Conservation (phyloP, 495 filamentous ascomycete genomes). For the Sordaria brevicollis region DNA sequence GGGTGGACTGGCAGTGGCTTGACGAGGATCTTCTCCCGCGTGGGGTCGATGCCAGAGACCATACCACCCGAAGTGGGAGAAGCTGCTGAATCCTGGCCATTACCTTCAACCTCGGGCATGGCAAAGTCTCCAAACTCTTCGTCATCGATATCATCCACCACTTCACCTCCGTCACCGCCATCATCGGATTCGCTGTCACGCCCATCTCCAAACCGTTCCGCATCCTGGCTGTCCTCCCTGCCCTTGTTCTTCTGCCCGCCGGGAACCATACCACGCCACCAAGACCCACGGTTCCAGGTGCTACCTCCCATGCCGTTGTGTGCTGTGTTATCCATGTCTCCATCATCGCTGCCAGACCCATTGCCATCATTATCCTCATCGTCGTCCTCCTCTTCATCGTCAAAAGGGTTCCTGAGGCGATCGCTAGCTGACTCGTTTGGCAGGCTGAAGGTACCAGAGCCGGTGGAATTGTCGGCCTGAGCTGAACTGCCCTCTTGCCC, state of each 20-base stretch:
- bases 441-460: constrained; percentile 11
- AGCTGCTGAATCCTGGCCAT: not conserved
- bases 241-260: constrained; percentile 7
- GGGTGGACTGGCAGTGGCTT: constrained; percentile 39
- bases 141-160: constrained; percentile 35
- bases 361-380: constrained; percentile 31
- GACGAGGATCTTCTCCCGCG: constrained; percentile 25
- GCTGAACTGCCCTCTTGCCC: constrained; percentile 13
- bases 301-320: constrained; percentile 8
- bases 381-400: constrained; percentile 36
- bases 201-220: constrained; percentile 35
- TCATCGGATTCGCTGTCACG: constrained; percentile 28
- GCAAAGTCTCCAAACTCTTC: constrained; percentile 45
- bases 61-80: constrained; percentile 10
- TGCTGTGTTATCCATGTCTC: constrained; percentile 21
- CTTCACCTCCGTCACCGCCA: constrained; percentile 23
- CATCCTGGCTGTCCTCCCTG: constrained; percentile 2
- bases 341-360: constrained; percentile 20
- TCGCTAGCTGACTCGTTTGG: constrained; percentile 14
- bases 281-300: constrained; percentile 29
- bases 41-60: constrained; percentile 25
- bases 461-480: constrained; percentile 13
- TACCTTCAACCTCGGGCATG: constrained; percentile 35
- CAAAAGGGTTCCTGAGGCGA: constrained; percentile 35
- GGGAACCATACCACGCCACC: constrained; percentile 35